Evolutionary conservation across 768 basidiomycete species (phyloP), one percentile per base, ranked within the genome.

Genomic region (Lactifluus rugatus): DNA sequence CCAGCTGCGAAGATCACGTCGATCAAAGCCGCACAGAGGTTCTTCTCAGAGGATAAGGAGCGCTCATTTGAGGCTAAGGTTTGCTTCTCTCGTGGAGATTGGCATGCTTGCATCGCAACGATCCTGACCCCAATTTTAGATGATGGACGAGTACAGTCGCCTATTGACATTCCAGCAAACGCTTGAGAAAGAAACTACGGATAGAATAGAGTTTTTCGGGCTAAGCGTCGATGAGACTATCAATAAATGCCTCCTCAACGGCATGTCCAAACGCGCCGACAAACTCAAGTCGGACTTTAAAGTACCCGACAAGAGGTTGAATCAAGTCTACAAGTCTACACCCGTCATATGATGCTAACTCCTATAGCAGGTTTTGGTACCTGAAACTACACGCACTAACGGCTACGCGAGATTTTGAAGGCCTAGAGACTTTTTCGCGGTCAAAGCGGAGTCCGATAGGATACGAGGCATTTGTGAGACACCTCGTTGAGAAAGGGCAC

Each of bases 31-130:
- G 92, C 94, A 1, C 88, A 91, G 60, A 97, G 93, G 68, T 93
- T 89, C 71, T 93, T 98, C 67, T 86, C 84, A 1, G 93, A 99
- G 68, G 93, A 98, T 68, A 97, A 93, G 70, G 93, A 98, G 63
- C 78, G 85, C 2, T 64, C 72, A 0, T 98, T 97, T 68, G 96
- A 99, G 70, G 85, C 93, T 6, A 95, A 89, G 81, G 93, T 88
- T 52, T 19, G 70, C 63, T n/a, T 17, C 42, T 21, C 48, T 19
- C 44, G 51, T 19, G 7, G 52, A 6, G 21, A 9, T 31, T 31
- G 50, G 17, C 17, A 7, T 5, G n/a, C n/a, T 37, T 23, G n/a
- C 28, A 36, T 42, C 4, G 10, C 9, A 26, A 41, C 34, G 44
- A 56, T 32, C 34, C 32, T 58, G 25, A 52, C 52, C 10, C 26